Conservation (phyloP, 2,329 filamentous ascomycete species). For the Zasmidium citrigriseum region DNA sequence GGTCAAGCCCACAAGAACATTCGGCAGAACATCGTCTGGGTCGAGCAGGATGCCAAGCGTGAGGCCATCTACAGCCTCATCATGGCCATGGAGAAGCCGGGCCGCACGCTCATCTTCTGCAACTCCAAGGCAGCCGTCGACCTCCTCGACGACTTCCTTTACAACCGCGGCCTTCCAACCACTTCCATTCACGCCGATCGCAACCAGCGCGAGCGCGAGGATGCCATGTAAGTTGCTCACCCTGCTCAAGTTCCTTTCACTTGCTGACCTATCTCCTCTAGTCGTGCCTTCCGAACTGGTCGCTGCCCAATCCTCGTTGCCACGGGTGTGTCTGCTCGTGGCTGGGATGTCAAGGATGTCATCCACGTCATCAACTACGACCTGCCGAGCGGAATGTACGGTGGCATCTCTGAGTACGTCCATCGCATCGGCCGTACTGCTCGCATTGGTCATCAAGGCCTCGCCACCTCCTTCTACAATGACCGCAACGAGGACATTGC, state of each 20-base stretch:
- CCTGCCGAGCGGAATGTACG: constrained; percentile 70
- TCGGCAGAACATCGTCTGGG: constrained; percentile 69
- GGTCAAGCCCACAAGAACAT: constrained; percentile 80
- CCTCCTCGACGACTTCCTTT: constrained; percentile 83
- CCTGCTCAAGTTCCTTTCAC: background rate
- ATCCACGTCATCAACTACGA: constrained; percentile 95
- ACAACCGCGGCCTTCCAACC: constrained; percentile 72
- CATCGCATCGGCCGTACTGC: constrained; percentile 96
- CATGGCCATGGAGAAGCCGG: constrained; percentile 62
- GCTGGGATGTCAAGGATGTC: constrained; percentile 84
- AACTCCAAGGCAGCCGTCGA: constrained; percentile 80
- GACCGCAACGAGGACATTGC: constrained; percentile 74
- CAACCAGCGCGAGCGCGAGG: constrained; percentile 88
- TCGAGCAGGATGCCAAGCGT: constrained; percentile 68
- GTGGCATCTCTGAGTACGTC: constrained; percentile 91
- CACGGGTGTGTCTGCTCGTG: constrained; percentile 83
- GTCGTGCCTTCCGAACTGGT: constrained; percentile 75
- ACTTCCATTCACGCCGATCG: constrained; percentile 88
- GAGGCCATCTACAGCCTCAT: constrained; percentile 72
- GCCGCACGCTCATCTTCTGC: constrained; percentile 85
- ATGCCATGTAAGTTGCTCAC: constrained; percentile 67
- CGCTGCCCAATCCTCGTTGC: constrained; percentile 78
- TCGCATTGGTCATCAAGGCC: constrained; percentile 82
- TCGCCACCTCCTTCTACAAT: constrained; percentile 88
- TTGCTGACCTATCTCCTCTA: constrained; percentile 29